Percentiles rank a stretch among this genome's conserved stretches.
Conservation (phyloP, 164 flowering plant species). For the Cinnamomum chago region DNA sequence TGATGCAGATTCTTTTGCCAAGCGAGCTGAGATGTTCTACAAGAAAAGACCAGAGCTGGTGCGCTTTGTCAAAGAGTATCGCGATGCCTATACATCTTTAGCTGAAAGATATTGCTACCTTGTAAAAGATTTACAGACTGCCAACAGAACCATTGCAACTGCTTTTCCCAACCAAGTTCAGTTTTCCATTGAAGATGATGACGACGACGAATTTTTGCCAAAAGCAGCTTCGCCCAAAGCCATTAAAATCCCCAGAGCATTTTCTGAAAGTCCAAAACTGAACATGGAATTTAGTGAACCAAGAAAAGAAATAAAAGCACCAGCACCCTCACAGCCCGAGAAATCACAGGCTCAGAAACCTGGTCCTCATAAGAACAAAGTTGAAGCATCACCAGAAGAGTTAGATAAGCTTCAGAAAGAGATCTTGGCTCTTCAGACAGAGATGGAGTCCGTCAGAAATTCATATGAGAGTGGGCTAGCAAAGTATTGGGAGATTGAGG, state of each 20-base stretch:
- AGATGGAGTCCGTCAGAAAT: constrained; percentile 69
- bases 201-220: constrained; percentile 3
- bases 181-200: constrained; percentile 48
- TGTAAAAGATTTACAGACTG: neutral
- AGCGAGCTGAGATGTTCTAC: constrained; percentile 82
- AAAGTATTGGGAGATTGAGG: constrained; percentile 67
- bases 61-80: constrained; percentile 66
- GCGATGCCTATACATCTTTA: constrained; percentile 63
- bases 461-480: constrained; percentile 43
- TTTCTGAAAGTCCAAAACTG: neutral
- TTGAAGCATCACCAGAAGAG: constrained; percentile 26
- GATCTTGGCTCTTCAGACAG: constrained; percentile 65
- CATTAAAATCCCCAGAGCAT: neutral
- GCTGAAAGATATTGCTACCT: constrained; percentile 37
- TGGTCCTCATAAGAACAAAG: constrained; percentile 21
- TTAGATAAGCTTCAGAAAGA: constrained; percentile 60
- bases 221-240: neutral
- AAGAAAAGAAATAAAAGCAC: constrained; percentile 23
- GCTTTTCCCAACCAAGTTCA: constrained; percentile 19
- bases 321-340: constrained; percentile 25
- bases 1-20: constrained; percentile 78
- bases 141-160: neutral
- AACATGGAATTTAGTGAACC: neutral
- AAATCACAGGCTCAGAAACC: constrained; percentile 19
- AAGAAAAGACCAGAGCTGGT: constrained; percentile 76